Conservation (phyloP, 345 rosid genomes). For the Lepidium sativum region DNA sequence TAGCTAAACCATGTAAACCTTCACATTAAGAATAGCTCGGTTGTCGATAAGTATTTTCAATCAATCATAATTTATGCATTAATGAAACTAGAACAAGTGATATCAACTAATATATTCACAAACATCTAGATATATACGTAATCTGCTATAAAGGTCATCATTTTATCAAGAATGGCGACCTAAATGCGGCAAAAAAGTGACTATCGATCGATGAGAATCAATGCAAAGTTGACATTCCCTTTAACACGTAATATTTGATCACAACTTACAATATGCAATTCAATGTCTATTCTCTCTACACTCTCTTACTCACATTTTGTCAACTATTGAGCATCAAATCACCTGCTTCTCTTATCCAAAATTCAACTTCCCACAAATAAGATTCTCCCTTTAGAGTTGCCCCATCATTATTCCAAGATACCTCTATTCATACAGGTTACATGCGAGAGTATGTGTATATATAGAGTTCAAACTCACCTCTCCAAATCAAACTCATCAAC, state of each 20-base stretch:
- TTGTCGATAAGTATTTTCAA: too few species aligned
- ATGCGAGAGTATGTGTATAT: constrained; percentile 6
- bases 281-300: constrained; percentile 9
- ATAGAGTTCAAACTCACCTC: constrained; percentile 18
- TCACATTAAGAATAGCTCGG: too few species aligned
- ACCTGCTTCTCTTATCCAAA: constrained; percentile 24
- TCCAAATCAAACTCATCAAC: constrained; percentile 16
- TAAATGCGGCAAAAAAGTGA: constrained; percentile 13
- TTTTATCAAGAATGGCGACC: constrained; percentile 1
- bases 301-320: constrained; percentile 9
- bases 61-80: too few species aligned
- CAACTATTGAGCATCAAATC: constrained; percentile 27
- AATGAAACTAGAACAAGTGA: too few species aligned
- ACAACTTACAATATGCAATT: constrained; percentile 18
- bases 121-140: too few species aligned
- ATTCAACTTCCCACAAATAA: not conserved
- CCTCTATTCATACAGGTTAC: not conserved
- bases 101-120: too few species aligned
- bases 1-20: too few species aligned
- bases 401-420: constrained; percentile 10
- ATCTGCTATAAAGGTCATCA: not conserved
- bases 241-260: constrained; percentile 16
- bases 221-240: constrained; percentile 32
- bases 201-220: constrained; percentile 20
- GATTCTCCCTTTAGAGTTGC: constrained; percentile 12